Evolutionary conservation across 2,329 filamentous ascomycete species (phyloP).

Genomic region (Paramyrothecium sp.): DNA sequence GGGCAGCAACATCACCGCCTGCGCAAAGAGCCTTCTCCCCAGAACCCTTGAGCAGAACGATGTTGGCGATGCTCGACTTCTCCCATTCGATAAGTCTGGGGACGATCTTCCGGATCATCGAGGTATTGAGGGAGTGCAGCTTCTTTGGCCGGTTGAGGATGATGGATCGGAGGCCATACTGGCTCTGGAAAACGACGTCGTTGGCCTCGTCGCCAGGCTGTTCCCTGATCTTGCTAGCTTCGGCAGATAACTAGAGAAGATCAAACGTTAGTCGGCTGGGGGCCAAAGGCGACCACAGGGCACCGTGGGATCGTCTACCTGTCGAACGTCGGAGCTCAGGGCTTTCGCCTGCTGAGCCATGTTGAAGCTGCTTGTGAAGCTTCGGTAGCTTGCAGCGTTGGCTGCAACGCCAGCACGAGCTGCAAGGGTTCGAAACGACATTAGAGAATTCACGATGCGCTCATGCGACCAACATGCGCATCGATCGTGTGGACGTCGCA

Average conservation of each 20-base stretch:
- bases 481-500: conserved; percentile 20
- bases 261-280: neutral
- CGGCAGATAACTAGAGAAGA: conserved; percentile 29
- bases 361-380: conserved; percentile 39
- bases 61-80: conserved; percentile 90
- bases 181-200: conserved; percentile 88
- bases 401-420: conserved; percentile 53
- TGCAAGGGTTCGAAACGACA: conserved; percentile 57
- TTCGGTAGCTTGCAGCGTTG: conserved; percentile 38
- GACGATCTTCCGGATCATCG: conserved; percentile 93
- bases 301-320: conserved; percentile 15
- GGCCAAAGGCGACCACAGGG: neutral
- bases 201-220: conserved; percentile 71
- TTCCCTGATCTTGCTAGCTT: conserved; percentile 46
- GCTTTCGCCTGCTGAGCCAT: conserved; percentile 86
- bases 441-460: conserved; percentile 42
- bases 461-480: conserved; percentile 29
- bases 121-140: conserved; percentile 87
- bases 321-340: conserved; percentile 46
- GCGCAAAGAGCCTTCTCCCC: conserved; percentile 87
- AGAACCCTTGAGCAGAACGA: conserved; percentile 87
- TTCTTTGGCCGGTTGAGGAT: conserved; percentile 93
- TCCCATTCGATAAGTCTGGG: conserved; percentile 90
- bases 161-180: conserved; percentile 86
- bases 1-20: conserved; percentile 81